Base-by-base conservation (phyloP, 139 green algal species). In the Eudorina sp. region DNA sequence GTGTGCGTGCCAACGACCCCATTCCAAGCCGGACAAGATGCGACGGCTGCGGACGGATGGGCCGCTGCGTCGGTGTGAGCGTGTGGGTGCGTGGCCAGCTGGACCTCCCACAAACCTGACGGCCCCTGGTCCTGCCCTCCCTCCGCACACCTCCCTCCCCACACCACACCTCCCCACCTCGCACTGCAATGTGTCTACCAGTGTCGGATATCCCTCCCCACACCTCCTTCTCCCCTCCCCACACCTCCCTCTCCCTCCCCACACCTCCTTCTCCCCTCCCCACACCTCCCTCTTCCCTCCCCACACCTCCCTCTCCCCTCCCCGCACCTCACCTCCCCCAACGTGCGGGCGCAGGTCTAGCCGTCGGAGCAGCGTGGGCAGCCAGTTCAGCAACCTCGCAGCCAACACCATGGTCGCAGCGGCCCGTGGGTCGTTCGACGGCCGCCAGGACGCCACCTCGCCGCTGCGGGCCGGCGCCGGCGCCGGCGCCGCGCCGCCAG, bases 311-410 rank as follows among this genome's bases (percentile, higher is more conserved):
- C 25, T 46, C n/a, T 46, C 68, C 5, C 31, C 31, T 21, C 68
- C 25, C 31, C 38, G 18, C 38, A 31, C 36, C 2, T 46, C 19
- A 8, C 46, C 73, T 14, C 16, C 79, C 6, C n/a, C n/a, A n/a
- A n/a, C n/a, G n/a, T n/a, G n/a, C n/a, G n/a, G n/a, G n/a, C 80
- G 60, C 3, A 68, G 41, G 34, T 86, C 80, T 13, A 66, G 41
- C 80, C 40, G 80, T 7, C 80, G 60, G 41, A 77, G 60, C 60
- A 77, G 60, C 29, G n/a, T 86, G 34, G 58, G 58, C 80, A 58
- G 53, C 23, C 80, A 86, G 80, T 86, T 51, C 80, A 75, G 53
- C 58, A 48, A 46, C 29, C 60, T 86, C 29, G 80, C 80, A 7
- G 41, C 80, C 27, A 77, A 31, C 40, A 62, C 80, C 43, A 86